phyloP scores from a whole-genome alignment of 192 early-diverging fungal genomes.

The Coemansia nantahalensis region DNA sequence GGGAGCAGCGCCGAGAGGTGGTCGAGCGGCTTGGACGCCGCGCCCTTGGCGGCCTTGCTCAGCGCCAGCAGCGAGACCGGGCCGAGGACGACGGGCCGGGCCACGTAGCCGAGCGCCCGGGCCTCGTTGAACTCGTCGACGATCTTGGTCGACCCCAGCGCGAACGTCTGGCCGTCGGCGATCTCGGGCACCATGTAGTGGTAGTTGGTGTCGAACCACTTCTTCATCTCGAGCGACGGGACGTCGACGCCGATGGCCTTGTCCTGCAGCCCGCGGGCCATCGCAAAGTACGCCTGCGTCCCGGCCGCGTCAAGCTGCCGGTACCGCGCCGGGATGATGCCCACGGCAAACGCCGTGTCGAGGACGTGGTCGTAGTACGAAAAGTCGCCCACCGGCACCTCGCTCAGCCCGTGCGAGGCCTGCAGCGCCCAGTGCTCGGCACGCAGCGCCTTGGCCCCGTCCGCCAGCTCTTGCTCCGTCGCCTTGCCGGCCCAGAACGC shows the following conservation, averaged over 20 bases:
- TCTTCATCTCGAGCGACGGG: constrained; percentile 97
- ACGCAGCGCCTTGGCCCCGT: constrained; percentile 66
- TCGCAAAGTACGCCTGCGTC: constrained; percentile 92
- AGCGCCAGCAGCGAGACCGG: constrained; percentile 88
- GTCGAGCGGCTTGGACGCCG: constrained; percentile 68
- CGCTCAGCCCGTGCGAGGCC: constrained; percentile 67
- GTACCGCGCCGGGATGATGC: constrained; percentile 70
- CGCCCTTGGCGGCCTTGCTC: constrained; percentile 76
- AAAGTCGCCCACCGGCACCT: constrained; percentile 93
- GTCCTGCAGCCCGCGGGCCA: constrained; percentile 91
- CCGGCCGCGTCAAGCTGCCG: constrained; percentile 60
- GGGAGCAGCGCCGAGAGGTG: constrained; percentile 79
- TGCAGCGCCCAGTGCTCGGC: constrained; percentile 76
- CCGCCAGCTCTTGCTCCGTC: constrained; percentile 63
- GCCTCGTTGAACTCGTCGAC: constrained; percentile 89
- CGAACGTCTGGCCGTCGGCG: constrained; percentile 69
- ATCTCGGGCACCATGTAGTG: constrained; percentile 91
- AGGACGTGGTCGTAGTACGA: constrained; percentile 94
- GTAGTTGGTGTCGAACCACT: constrained; percentile 99
- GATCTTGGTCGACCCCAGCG: constrained; percentile 64
- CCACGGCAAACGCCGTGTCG: constrained; percentile 62
- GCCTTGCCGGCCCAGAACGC: constrained; percentile 89
- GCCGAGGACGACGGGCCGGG: constrained; percentile 91
- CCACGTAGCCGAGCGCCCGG: constrained; percentile 83
- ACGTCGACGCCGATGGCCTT: constrained; percentile 78